Conservation (phyloP, 2,329 filamentous ascomycete species). For the Whalleya microplaca region DNA sequence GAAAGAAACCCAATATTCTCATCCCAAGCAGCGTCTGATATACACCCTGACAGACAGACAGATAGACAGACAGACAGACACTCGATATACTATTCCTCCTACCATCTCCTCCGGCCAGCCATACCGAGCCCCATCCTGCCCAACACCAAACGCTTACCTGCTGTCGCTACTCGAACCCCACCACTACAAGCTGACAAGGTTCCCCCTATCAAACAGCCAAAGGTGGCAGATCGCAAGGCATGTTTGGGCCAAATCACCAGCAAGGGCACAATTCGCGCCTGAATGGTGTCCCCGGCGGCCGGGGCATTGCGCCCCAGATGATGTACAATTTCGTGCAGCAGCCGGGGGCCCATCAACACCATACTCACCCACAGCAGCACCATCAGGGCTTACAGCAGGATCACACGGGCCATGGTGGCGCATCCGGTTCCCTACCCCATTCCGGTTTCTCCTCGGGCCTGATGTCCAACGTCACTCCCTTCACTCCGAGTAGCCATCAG, state of each 20-base stretch:
- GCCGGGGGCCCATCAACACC: constrained; percentile 56
- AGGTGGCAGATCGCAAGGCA: constrained; percentile 53
- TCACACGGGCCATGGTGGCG: constrained; percentile 57
- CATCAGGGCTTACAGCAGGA: constrained; percentile 64
- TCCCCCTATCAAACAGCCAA: constrained; percentile 37
- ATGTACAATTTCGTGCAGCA: constrained; percentile 62
- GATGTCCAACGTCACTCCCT: constrained; percentile 66
- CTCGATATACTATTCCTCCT: constrained; percentile 48
- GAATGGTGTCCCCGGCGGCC: constrained; percentile 69
- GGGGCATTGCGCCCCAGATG: constrained; percentile 59
- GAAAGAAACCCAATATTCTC: constrained; percentile 47
- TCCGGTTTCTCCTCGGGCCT: constrained; percentile 65
- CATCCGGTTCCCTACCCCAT: constrained; percentile 62
- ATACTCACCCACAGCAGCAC: constrained; percentile 64
- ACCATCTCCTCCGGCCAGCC: constrained; percentile 28
- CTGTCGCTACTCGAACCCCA: background rate
- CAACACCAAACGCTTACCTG: background rate
- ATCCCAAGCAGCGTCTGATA: constrained; percentile 34
- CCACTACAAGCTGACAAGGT: constrained; percentile 2
- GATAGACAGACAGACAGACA: too few relatives aligned
- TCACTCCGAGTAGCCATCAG: constrained; percentile 56
- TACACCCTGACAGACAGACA: too few relatives aligned
- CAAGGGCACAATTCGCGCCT: constrained; percentile 76
- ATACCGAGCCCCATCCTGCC: background rate
- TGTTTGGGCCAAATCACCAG: constrained; percentile 76